These are phyloP conservation scores for Zygosaccharomyces kombuchaensis DNA, from an alignment of 805 yeast species.

Conservation along the genomic window DNA sequence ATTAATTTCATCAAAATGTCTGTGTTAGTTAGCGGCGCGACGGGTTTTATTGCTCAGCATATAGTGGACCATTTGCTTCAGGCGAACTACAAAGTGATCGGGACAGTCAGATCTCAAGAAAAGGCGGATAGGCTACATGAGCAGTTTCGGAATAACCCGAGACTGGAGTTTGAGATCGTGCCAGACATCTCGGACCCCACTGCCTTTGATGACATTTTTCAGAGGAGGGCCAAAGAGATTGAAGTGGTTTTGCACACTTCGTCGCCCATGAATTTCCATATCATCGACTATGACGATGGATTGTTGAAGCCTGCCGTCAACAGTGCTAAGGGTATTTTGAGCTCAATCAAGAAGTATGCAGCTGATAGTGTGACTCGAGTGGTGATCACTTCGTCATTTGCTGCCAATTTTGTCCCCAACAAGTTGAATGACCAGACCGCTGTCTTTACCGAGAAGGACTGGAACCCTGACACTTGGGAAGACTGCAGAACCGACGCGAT, in stretches of 20 bases:
- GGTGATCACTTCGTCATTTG: constrained; percentile 55
- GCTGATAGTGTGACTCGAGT: constrained; percentile 43
- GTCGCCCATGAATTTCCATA: constrained; percentile 42
- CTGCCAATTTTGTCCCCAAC: constrained; percentile 40
- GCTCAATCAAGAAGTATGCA: constrained; percentile 41
- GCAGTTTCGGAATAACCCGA: constrained; percentile 27
- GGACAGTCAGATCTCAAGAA: constrained; percentile 44
- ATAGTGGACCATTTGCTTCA: constrained; percentile 39
- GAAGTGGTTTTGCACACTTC: constrained; percentile 48
- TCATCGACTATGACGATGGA: constrained; percentile 42
- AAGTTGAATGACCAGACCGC: constrained; percentile 14
- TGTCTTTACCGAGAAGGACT: constrained; percentile 35
- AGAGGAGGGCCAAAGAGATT: constrained; percentile 38
- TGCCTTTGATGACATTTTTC: constrained; percentile 45
- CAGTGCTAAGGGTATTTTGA: constrained; percentile 50
- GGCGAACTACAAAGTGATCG: constrained; percentile 44
- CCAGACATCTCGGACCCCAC: constrained; percentile 32
- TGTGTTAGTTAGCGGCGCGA: constrained; percentile 48
- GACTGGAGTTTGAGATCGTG: constrained; percentile 34
- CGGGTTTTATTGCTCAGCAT: constrained; percentile 50
- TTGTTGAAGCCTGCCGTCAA: constrained; percentile 52
- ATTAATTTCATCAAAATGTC: background rate
- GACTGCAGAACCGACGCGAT: constrained; percentile 12
- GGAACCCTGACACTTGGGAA: constrained; percentile 35
- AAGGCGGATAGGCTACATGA: constrained; percentile 40